Conservation (phyloP, 805 yeast genomes). For the Zygosaccharomyces siamensis region DNA sequence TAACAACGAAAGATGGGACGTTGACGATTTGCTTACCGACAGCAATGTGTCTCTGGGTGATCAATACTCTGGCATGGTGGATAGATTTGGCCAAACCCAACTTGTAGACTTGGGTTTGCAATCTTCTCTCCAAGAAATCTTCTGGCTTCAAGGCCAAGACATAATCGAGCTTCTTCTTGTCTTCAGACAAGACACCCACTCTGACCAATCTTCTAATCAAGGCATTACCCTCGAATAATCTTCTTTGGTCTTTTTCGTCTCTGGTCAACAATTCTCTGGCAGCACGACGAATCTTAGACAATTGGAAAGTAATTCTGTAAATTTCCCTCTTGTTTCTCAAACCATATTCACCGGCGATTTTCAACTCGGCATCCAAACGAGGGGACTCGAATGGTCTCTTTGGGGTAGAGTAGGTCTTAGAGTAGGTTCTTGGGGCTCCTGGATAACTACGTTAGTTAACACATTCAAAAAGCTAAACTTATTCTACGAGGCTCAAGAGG, state of each 20-base stretch:
- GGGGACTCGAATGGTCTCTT: slow-evolving; percentile 99
- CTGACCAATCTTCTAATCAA: slow-evolving; percentile 99
- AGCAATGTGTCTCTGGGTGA: slow-evolving; percentile 98
- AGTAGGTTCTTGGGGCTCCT: slow-evolving; percentile 99
- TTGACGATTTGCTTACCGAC: slow-evolving; percentile 99
- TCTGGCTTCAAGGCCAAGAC: slow-evolving; percentile 96
- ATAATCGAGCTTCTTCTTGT: slow-evolving; percentile 99
- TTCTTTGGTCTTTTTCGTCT: slow-evolving; percentile 99
- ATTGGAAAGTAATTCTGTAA: slow-evolving; percentile 99
- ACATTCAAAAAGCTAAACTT: not conserved
- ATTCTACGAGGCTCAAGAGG: slow-evolving; percentile 15
- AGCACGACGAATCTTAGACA: slow-evolving; percentile 99
- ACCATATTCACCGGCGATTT: slow-evolving; percentile 99
- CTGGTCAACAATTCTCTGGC: slow-evolving; percentile 99
- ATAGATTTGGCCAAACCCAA: slow-evolving; percentile 98
- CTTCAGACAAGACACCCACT: slow-evolving; percentile 98
- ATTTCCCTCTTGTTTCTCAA: slow-evolving; percentile 99
- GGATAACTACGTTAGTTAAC: slow-evolving; percentile 17
- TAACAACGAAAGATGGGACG: slow-evolving; percentile 98
- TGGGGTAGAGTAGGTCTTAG: slow-evolving; percentile 99
- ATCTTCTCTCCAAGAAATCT: slow-evolving; percentile 99
- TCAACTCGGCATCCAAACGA: slow-evolving; percentile 98
- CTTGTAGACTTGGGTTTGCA: slow-evolving; percentile 99
- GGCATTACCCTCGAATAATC: slow-evolving; percentile 99
- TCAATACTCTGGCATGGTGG: slow-evolving; percentile 99